A percentile compares a stretch with the other conserved stretches of the same genome.
Conservation (phyloP, 495 filamentous ascomycete genomes). For the Cryomyces minteri region DNA sequence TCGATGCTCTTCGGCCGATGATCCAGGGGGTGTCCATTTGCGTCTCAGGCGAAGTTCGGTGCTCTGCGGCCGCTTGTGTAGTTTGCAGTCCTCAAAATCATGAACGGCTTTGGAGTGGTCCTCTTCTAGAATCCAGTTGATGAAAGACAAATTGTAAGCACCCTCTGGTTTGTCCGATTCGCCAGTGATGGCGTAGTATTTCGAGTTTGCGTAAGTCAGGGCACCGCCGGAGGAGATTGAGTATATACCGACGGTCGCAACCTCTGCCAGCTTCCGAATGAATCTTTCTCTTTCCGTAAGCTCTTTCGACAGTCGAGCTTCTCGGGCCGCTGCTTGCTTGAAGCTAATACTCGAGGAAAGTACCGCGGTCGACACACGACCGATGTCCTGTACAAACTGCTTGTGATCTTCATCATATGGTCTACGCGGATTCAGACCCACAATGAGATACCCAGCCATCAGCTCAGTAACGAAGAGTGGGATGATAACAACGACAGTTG, state of each 20-base stretch:
- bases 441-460: conserved; percentile 45
- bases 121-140: conserved; percentile 37
- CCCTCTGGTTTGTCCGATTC: conserved; percentile 31
- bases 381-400: conserved; percentile 49
- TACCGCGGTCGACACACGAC: conserved; percentile 47
- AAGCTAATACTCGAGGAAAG: conserved; percentile 54
- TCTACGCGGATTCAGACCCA: conserved; percentile 49
- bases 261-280: conserved; percentile 57
- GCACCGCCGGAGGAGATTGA: conserved; percentile 41
- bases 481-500: conserved; percentile 43
- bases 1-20: conserved; percentile 31
- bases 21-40: too few species aligned
- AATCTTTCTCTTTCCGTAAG: conserved; percentile 50
- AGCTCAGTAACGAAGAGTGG: conserved; percentile 42
- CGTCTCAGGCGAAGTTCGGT: too few species aligned
- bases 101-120: conserved; percentile 48
- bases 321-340: conserved; percentile 47
- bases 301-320: conserved; percentile 45
- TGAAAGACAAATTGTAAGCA: conserved; percentile 33
- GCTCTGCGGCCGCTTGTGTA: not conserved
- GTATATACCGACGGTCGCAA: conserved; percentile 53
- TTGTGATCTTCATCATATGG: conserved; percentile 53
- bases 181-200: conserved; percentile 48
- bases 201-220: conserved; percentile 54
- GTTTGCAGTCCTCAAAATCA: conserved; percentile 34